Conservation (phyloP, 2,329 filamentous ascomycete species). For the Clonostachys sp. region DNA sequence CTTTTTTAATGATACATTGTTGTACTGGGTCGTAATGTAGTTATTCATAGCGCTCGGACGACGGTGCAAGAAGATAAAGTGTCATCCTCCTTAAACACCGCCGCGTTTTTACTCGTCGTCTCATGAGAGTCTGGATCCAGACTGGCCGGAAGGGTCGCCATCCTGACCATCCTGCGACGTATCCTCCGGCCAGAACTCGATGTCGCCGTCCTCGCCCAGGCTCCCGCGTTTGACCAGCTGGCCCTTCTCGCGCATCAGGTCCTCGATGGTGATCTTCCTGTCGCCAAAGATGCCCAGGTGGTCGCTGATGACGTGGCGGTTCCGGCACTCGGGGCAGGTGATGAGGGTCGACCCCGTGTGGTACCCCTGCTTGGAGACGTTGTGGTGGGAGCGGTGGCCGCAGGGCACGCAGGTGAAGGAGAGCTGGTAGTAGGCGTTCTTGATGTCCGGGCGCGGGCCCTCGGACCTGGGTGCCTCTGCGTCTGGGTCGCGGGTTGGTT, state of each 20-base stretch:
- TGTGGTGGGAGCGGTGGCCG: slow-evolving; percentile 72
- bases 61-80: no score
- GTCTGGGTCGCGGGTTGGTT: background rate
- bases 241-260: slow-evolving; percentile 73
- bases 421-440: slow-evolving; percentile 71
- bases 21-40: no score
- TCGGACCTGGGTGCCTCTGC: slow-evolving; percentile 1
- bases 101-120: no score
- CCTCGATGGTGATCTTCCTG: slow-evolving; percentile 65
- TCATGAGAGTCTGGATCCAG: no score
- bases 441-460: slow-evolving; percentile 5
- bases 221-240: slow-evolving; percentile 67
- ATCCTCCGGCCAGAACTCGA: slow-evolving; percentile 88
- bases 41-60: no score
- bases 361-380: slow-evolving; percentile 90
- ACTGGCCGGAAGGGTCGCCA: no score
- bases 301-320: slow-evolving; percentile 87
- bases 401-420: slow-evolving; percentile 93
- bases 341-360: slow-evolving; percentile 87
- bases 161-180: slow-evolving; percentile 8
- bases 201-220: slow-evolving; percentile 72
- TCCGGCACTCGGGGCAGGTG: slow-evolving; percentile 79
- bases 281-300: slow-evolving; percentile 78
- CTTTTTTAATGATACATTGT: no score
- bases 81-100: no score